phyloP scores from a whole-genome alignment of 2,329 filamentous ascomycete genomes.

The Botrytis medusae region DNA sequence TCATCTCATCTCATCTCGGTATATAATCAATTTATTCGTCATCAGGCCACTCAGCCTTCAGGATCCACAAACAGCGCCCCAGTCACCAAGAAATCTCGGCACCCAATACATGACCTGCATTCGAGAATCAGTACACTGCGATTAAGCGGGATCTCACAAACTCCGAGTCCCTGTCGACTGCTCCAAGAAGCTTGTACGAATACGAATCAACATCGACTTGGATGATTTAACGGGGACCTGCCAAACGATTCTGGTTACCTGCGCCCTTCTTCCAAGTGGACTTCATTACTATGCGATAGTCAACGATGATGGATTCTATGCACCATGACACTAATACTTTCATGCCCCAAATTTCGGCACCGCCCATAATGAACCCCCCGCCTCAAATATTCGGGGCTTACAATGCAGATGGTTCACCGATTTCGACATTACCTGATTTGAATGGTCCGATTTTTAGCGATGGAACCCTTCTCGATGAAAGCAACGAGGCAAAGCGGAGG shows the following conservation, averaged over 20 bases:
- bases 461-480: conserved; percentile 58
- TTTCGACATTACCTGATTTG: conserved; percentile 57
- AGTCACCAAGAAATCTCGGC: not conserved
- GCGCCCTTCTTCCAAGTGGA: not conserved
- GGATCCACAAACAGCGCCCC: conserved; percentile 15
- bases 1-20: not conserved
- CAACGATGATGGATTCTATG: conserved; percentile 28
- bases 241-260: not conserved
- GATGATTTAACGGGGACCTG: not conserved
- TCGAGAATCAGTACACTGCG: not conserved
- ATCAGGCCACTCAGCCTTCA: conserved; percentile 1
- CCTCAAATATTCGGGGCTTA: conserved; percentile 70
- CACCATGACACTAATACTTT: conserved; percentile 34
- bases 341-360: conserved; percentile 59
- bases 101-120: not conserved
- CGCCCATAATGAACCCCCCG: conserved; percentile 64
- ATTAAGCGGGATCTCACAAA: not conserved
- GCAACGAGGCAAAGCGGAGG: conserved; percentile 71
- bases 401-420: conserved; percentile 57
- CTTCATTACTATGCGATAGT: conserved; percentile 23
- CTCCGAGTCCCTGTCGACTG: conserved; percentile 1
- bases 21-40: not conserved
- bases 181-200: conserved; percentile 10
- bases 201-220: conserved; percentile 11
- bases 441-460: conserved; percentile 62